phyloP scores from a whole-genome alignment of 148 eudicot genomes.

The Suaeda aralocaspica region DNA sequence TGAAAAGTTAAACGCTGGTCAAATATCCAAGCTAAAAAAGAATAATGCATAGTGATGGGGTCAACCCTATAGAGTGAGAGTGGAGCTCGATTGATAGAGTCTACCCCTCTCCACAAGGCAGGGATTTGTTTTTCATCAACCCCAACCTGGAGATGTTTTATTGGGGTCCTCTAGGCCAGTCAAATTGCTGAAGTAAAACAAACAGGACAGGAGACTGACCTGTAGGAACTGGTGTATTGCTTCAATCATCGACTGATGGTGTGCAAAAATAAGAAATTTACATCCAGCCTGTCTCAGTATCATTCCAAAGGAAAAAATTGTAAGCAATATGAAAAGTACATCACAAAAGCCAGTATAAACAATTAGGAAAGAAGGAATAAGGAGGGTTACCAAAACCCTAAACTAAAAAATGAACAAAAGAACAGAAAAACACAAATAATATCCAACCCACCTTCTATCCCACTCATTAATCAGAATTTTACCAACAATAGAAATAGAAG shows the following conservation, averaged over 20 bases:
- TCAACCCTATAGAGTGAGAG: neutral
- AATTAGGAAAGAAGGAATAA: neutral
- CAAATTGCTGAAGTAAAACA: neutral
- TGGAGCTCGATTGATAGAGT: neutral
- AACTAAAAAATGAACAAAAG: neutral
- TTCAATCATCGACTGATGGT: constrained; percentile 88
- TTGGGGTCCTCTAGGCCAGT: neutral
- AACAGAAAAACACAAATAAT: neutral
- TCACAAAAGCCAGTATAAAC: neutral
- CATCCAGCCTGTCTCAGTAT: constrained; percentile 73
- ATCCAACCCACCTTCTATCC: neutral
- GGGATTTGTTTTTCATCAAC: neutral
- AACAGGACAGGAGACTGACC: constrained; percentile 31
- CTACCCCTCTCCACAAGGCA: no score
- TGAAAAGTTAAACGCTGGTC: constrained; percentile 32
- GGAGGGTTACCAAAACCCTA: neutral
- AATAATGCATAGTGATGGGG: neutral
- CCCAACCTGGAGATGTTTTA: neutral
- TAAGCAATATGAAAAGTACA: neutral
- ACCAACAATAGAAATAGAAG: neutral
- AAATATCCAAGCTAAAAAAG: constrained; percentile 10
- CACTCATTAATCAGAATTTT: neutral
- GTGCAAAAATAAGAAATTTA: constrained; percentile 94
- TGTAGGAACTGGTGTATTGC: constrained; percentile 68
- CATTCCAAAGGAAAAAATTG: constrained; percentile 7